Base-by-base conservation (phyloP, 495 filamentous ascomycete genomes). In the Neurospora sp. region DNA sequence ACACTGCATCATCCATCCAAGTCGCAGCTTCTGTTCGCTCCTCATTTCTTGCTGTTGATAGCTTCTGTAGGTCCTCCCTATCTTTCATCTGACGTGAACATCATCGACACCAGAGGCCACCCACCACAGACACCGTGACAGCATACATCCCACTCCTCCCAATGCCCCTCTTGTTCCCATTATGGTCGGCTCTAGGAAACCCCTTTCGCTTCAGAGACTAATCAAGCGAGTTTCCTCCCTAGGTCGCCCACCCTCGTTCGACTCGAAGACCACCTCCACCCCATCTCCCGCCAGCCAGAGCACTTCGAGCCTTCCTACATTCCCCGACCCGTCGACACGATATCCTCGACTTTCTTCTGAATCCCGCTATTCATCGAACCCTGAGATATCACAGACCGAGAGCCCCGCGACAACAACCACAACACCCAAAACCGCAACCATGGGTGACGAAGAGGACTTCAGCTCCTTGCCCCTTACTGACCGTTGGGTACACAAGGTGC, bases 401-500 rank as follows among this genome's bases (percentile, higher is more conserved):
- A 48, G 35, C 48, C 54, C 54, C 14, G 23, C 74, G 42, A 69
- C 31, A 59, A 44, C 69, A 40, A 41, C 38, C 62, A 10, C 71
- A 31, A 71, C 42, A 70, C 73, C 75, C 71, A 76, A 71, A 66
- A 66, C 54, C 54, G 54, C 54, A 75, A 78, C 71, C 72, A 92
- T 92, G 90, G 89, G 88, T 20, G 90, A 92, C 77, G 92, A 94
- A 80, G 92, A 94, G 75, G 94, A 97, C 79, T 96, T 92, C 80
- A 92, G 89, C 82, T 88, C 90, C 75, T 84, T 98, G 69, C 92
- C 94, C 16, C 82, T 97, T 48, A 87, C 90, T 10, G 94, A 97
- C 72, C 89, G 93, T 78, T 97, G 94, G 81, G 82, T 90, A 54
- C 94, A 98, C 85, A 98, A 98, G 88, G 92, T 93, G 78, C 76